phyloP scores from a whole-genome alignment of 192 early-diverging fungal species.

The Phlyctochytrium planicorne region DNA sequence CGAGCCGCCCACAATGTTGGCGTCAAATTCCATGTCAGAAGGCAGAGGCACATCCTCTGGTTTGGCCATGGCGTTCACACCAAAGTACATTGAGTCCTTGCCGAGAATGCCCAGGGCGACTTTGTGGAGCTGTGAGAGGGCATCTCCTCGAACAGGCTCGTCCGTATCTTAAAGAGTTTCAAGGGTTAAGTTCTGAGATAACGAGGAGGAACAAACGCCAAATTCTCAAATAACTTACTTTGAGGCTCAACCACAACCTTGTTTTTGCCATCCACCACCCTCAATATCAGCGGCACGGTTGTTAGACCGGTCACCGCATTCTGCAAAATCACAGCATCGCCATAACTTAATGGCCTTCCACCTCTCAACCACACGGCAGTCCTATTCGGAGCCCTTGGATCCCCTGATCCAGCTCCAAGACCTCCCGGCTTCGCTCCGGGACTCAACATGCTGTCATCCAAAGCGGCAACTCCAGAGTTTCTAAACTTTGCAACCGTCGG shows the following conservation, averaged over 20 bases:
- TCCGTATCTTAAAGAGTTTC: background rate
- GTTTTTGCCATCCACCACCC: constrained; percentile 67
- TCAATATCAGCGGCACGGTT: constrained; percentile 76
- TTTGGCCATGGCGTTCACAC: too few species aligned
- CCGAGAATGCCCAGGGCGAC: constrained; percentile 80
- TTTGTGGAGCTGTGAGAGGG: constrained; percentile 88
- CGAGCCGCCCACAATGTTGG: background rate
- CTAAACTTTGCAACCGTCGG: background rate
- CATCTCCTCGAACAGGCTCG: constrained; percentile 57
- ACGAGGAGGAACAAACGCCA: too few species aligned
- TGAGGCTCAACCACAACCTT: constrained; percentile 43
- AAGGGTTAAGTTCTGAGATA: too few species aligned
- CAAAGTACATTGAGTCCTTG: constrained; percentile 31
- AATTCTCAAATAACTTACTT: too few species aligned
- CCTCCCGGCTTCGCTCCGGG: background rate
- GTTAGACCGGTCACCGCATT: constrained; percentile 84
- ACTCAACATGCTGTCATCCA: background rate
- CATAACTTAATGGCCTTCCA: constrained; percentile 52
- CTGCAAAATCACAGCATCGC: constrained; percentile 84
- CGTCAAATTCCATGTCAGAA: background rate
- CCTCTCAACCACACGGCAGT: background rate
- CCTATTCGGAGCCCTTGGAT: background rate
- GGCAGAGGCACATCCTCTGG: background rate
- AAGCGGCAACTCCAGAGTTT: background rate
- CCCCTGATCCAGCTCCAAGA: background rate